Evolutionary conservation across 371 early-diverging fungal genomes (phyloP).

Genomic region (Apophysomyces variabilis): DNA sequence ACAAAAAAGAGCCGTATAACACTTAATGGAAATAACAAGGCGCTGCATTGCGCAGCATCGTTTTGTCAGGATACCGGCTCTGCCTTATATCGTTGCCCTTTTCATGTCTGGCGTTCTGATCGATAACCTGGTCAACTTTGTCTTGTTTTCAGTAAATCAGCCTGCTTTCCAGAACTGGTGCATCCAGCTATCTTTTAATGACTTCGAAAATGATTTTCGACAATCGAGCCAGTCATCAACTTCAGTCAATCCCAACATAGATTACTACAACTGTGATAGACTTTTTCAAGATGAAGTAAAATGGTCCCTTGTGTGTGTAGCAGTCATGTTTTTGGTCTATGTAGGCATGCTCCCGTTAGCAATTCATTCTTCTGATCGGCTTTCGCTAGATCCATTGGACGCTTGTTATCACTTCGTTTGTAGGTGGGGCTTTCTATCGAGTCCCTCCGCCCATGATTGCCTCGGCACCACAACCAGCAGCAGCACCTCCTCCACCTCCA

Average conservation of each 20-base stretch:
- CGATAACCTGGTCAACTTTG: slow-evolving; percentile 26
- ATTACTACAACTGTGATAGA: slow-evolving; percentile 49
- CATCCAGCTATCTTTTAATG: not conserved
- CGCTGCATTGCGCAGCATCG: slow-evolving; percentile 12
- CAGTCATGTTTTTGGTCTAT: slow-evolving; percentile 45
- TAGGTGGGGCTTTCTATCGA: slow-evolving; percentile 23
- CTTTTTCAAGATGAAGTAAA: slow-evolving; percentile 48
- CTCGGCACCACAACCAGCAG: not conserved
- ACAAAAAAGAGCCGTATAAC: not conserved
- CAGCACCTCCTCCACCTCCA: not conserved
- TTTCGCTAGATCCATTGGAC: slow-evolving; percentile 25
- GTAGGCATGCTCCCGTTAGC: slow-evolving; percentile 24
- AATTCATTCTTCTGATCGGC: not conserved
- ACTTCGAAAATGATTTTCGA: not conserved
- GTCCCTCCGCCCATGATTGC: slow-evolving; percentile 19
- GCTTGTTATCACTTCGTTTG: slow-evolving; percentile 24
- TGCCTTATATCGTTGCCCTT: slow-evolving; percentile 21
- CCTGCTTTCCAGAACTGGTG: slow-evolving; percentile 19
- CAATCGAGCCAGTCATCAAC: not conserved
- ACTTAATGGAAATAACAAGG: not conserved
- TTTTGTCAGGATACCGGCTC: slow-evolving; percentile 15
- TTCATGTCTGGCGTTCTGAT: slow-evolving; percentile 15
- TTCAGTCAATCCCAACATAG: slow-evolving; percentile 4
- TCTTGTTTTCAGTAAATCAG: slow-evolving; percentile 21
- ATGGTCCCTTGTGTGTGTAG: slow-evolving; percentile 40